phyloP scores from a whole-genome alignment of 2,329 filamentous ascomycete species.

The Pyricularia grisea region DNA sequence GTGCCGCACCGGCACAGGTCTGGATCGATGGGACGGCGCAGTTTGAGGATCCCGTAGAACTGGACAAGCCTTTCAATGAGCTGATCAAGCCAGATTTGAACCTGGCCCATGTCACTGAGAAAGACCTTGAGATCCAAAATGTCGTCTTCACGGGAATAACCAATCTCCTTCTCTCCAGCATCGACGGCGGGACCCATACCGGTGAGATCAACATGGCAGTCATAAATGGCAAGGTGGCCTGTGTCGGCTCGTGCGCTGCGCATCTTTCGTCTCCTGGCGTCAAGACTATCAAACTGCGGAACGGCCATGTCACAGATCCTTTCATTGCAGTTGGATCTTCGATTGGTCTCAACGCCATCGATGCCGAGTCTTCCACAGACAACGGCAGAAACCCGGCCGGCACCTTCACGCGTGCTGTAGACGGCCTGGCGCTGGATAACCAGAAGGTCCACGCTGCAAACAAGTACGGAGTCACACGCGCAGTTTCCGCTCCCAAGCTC shows the following conservation, averaged over 20 bases:
- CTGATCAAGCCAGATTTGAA: conserved; percentile 29
- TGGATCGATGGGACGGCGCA: conserved; percentile 56
- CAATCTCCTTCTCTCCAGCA: conserved; percentile 37
- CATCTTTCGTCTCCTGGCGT: conserved; percentile 12
- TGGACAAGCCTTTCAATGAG: conserved; percentile 35
- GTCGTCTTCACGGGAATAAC: conserved; percentile 49
- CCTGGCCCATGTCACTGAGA: conserved; percentile 30
- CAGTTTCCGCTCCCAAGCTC: conserved; percentile 46
- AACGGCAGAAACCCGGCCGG: conserved; percentile 33
- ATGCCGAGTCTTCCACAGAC: conserved; percentile 43
- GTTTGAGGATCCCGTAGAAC: conserved; percentile 42
- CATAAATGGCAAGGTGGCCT: conserved; percentile 41
- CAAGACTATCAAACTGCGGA: conserved; percentile 35
- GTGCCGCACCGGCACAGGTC: conserved; percentile 49
- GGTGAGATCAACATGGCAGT: conserved; percentile 37
- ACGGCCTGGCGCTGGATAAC: conserved; percentile 44
- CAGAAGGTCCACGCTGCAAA: conserved; percentile 45
- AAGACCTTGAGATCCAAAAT: conserved; percentile 25
- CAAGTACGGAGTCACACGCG: conserved; percentile 48
- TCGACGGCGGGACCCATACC: conserved; percentile 19
- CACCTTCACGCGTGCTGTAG: conserved; percentile 47
- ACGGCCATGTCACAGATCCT: conserved; percentile 51
- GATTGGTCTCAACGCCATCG: conserved; percentile 55
- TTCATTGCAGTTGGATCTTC: conserved; percentile 52
- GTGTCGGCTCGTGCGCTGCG: conserved; percentile 43